phyloP scores from a whole-genome alignment of 1,139 yeast genomes.

The Lodderomyces margitis region DNA sequence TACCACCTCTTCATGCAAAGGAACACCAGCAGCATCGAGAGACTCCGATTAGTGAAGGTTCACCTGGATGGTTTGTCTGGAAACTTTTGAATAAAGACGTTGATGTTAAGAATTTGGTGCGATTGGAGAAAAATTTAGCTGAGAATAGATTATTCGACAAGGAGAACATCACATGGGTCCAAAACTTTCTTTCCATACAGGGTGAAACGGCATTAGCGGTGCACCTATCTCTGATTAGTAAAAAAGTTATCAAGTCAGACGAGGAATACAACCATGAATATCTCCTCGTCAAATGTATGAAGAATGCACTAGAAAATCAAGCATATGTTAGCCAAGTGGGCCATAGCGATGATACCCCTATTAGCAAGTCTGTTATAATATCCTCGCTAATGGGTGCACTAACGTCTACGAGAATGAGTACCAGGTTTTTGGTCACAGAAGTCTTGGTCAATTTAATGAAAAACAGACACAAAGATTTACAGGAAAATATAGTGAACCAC shows the following conservation, averaged over 20 bases:
- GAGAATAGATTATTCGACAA: conserved; percentile 16
- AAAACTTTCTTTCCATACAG: conserved; percentile 35
- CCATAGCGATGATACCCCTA: conserved; percentile 10
- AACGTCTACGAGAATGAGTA: conserved; percentile 40
- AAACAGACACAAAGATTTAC: conserved; percentile 17
- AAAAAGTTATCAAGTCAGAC: conserved; percentile 44
- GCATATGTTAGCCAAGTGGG: conserved; percentile 15
- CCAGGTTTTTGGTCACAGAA: conserved; percentile 44
- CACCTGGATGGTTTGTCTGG: conserved; percentile 46
- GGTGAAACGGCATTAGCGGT: conserved; percentile 48
- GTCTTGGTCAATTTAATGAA: conserved; percentile 39
- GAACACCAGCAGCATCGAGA: neutral
- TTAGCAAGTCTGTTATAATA: conserved; percentile 32
- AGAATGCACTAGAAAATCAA: conserved; percentile 6
- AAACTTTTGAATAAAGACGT: conserved; percentile 37
- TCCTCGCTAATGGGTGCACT: conserved; percentile 39
- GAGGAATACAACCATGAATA: conserved; percentile 46
- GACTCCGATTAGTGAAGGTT: conserved; percentile 31
- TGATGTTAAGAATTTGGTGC: conserved; percentile 33
- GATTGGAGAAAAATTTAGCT: conserved; percentile 33
- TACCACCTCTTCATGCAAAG: neutral
- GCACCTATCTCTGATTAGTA: conserved; percentile 37
- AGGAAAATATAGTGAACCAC: conserved; percentile 19
- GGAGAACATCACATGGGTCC: conserved; percentile 27
- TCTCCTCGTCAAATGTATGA: conserved; percentile 36